Base-by-base conservation (phyloP, 208 protist species). In the Crithidia mellificae region DNA sequence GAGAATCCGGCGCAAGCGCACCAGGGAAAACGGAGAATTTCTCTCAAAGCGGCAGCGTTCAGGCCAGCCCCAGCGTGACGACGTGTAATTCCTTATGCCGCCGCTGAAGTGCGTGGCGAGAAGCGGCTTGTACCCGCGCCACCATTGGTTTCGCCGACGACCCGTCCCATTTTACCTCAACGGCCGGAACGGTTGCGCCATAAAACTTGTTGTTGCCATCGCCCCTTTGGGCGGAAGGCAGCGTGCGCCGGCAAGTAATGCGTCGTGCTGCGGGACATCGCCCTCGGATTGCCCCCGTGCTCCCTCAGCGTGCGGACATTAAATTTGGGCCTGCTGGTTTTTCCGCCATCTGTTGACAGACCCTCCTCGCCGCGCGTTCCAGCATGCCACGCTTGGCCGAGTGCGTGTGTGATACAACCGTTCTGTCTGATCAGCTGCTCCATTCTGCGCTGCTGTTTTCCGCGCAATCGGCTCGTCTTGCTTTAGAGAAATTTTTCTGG, bases 381-480 rank as follows among this genome's bases (percentile, higher is more conserved):
- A 58, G n/a, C 34, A 32, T 32, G 3, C 53, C 53, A n/a, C 53
- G 34, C n/a, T 58, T 58, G 32, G 43, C 43, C 19, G 53, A 58
- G 7, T 58, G 29, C 9, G 29, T 24, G 53, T 43, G 53, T 43
- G 25, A 11, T 38, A 38, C 11, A 38, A 1, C 53, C 53, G 53
- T 58, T 15, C n/a, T 29, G 53, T 25, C 27, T 43, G 22, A 58
- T 6, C 3, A 27, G 22, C 15, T 17, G 29, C 19, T n/a, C 34
- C 34, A 44, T 58, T n/a, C 53, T 44, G 53, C 34, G 53, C 53
- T 43, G 53, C 43, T 7, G 53, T 58, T 12, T 24, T 39, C 53
- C 43, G 53, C 17, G 53, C 53, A 14, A 58, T 29, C n/a, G 34
- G 53, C n/a, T 58, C 53, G 53, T 58, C 34, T 58, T 44, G 6